These are phyloP conservation scores for Sporobolomyces roseus DNA, from an alignment of 768 basidiomycete genomes.

Conservation along the genomic window DNA sequence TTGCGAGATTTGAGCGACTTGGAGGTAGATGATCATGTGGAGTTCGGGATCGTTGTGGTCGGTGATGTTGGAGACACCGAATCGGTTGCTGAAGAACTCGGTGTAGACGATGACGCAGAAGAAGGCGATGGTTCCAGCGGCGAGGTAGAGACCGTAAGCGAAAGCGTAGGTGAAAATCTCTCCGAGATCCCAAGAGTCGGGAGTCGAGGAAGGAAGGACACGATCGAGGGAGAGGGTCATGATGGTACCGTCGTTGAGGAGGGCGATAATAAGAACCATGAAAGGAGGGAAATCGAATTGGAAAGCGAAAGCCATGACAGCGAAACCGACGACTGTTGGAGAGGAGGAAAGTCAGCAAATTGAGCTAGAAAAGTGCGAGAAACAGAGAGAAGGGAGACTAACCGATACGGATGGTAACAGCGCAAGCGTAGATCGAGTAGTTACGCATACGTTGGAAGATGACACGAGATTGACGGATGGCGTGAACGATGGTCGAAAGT, in stretches of 20 bases:
- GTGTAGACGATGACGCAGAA: slow-evolving; percentile 72
- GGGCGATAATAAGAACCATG: slow-evolving; percentile 97
- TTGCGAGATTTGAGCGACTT: slow-evolving; percentile 96
- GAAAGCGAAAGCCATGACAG: slow-evolving; percentile 91
- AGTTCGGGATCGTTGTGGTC: slow-evolving; percentile 44
- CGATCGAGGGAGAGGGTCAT: slow-evolving; percentile 92
- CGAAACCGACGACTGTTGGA: slow-evolving; percentile 90
- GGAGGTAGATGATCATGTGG: slow-evolving; percentile 88
- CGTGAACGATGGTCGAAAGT: slow-evolving; percentile 97
- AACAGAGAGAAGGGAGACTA: slow-evolving; percentile 4
- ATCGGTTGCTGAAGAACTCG: slow-evolving; percentile 80
- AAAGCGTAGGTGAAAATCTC: slow-evolving; percentile 96
- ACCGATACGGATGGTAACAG: slow-evolving; percentile 84
- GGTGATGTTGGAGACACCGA: slow-evolving; percentile 62
- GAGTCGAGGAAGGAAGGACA: slow-evolving; percentile 84
- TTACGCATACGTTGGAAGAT: slow-evolving; percentile 99
- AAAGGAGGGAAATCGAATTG: slow-evolving; percentile 99
- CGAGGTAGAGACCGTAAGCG: slow-evolving; percentile 91
- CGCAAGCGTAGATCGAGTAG: slow-evolving; percentile 71
- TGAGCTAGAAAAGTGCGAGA: neutral
- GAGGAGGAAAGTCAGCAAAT: slow-evolving; percentile 57
- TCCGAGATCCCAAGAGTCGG: slow-evolving; percentile 90
- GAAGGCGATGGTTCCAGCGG: slow-evolving; percentile 62
- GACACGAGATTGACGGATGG: slow-evolving; percentile 94
- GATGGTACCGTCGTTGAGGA: slow-evolving; percentile 97